phyloP scores from a whole-genome alignment of 2,329 filamentous ascomycete species.

The Byssochlamys sp. region DNA sequence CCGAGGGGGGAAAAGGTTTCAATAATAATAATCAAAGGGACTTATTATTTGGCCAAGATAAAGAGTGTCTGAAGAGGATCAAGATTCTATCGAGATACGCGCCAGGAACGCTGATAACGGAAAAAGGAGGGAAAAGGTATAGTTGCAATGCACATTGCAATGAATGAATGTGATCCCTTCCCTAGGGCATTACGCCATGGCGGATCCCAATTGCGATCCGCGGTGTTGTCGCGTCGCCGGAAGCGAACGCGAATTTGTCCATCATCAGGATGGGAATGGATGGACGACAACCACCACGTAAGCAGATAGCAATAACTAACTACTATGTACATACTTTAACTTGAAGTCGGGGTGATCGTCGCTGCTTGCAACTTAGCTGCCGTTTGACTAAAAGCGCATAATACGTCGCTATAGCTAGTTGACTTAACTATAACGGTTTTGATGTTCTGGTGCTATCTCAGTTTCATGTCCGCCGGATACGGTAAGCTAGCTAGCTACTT shows the following conservation, averaged over 20 bases:
- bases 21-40: no score
- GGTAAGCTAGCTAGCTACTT: background rate
- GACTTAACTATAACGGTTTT: background rate
- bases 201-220: background rate
- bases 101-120: background rate
- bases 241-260: background rate
- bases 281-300: background rate
- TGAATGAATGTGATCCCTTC: background rate
- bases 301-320: background rate
- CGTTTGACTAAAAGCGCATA: background rate
- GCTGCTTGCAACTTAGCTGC: background rate
- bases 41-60: no score
- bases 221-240: background rate
- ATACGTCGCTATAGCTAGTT: background rate
- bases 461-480: background rate
- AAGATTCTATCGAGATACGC: no score
- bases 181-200: background rate
- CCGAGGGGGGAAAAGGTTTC: no score
- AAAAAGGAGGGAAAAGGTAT: background rate
- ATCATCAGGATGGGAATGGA: background rate
- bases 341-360: background rate
- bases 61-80: no score
- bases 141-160: no score
- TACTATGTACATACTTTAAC: no score
- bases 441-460: background rate